Evolutionary conservation across 192 early-diverging fungal genomes (phyloP).

Genomic region (Backusella australiensis): DNA sequence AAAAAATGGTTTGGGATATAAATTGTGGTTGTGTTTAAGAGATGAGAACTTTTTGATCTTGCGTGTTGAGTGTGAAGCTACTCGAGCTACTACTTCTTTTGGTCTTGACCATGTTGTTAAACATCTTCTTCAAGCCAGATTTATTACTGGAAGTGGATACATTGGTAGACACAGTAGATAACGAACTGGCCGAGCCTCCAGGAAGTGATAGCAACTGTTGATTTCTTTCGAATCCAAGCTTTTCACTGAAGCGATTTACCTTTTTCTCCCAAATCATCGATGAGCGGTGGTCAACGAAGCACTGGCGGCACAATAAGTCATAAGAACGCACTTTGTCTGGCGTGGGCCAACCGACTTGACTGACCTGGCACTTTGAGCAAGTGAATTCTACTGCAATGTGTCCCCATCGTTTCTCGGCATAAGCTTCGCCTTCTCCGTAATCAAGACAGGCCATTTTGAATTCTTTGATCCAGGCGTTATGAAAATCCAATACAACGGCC

Average conservation of each 20-base stretch:
- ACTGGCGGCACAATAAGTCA: conserved; percentile 20
- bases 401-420: conserved; percentile 19
- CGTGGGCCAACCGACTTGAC: conserved; percentile 21
- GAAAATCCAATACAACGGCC: background rate
- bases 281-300: conserved; percentile 21
- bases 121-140: conserved; percentile 9
- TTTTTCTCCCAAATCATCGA: conserved; percentile 35
- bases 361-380: conserved; percentile 17
- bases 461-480: conserved; percentile 10
- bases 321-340: conserved; percentile 24
- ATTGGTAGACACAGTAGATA: background rate
- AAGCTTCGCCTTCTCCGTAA: conserved; percentile 17
- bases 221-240: conserved; percentile 7
- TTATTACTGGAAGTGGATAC: background rate
- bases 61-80: background rate
- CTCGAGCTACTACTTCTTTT: conserved; percentile 1
- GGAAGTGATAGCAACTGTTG: background rate
- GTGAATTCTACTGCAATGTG: conserved; percentile 14
- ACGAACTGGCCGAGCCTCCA: background rate
- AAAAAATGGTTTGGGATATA: background rate
- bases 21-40: background rate
- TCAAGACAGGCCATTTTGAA: conserved; percentile 7
- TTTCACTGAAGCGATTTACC: conserved; percentile 13
- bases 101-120: background rate
- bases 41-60: background rate